A percentile compares a stretch with the other conserved stretches of the same genome.
These are phyloP conservation scores for Pseudoturritis turrita DNA, from an alignment of 345 rosid species.

Conservation along the genomic window DNA sequence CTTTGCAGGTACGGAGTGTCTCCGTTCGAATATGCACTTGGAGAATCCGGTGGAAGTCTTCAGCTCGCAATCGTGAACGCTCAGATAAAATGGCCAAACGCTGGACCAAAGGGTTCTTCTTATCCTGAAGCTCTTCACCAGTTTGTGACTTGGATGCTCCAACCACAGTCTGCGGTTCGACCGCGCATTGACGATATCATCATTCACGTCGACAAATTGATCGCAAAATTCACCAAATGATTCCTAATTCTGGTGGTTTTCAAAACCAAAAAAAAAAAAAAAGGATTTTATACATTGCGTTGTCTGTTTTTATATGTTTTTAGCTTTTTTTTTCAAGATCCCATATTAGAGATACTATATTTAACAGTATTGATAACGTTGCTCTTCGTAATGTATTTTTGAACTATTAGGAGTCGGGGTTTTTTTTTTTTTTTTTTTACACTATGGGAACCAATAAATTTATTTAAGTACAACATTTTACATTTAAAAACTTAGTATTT, in stretches of 20 bases:
- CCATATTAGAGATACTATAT: conserved; percentile 9
- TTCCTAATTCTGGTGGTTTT: background rate
- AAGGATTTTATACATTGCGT: conserved; percentile 5
- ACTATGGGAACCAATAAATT: conserved; percentile 12
- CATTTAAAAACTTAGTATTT: background rate
- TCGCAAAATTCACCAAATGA: conserved; percentile 64
- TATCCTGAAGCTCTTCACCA: conserved; percentile 93
- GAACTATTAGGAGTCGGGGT: conserved; percentile 5
- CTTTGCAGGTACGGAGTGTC: conserved; percentile 75
- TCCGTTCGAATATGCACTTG: conserved; percentile 96
- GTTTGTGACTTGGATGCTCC: conserved; percentile 98
- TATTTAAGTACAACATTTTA: background rate
- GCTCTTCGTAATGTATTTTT: conserved; percentile 18
- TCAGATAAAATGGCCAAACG: conserved; percentile 90
- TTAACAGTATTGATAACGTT: background rate
- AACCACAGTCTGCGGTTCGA: conserved; percentile 82
- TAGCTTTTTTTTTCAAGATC: conserved; percentile 6
- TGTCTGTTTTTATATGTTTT: background rate
- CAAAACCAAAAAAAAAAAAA: background rate
- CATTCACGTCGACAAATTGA: conserved; percentile 91
- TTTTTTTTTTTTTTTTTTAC: background rate
- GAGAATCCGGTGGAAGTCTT: conserved; percentile 97
- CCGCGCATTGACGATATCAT: conserved; percentile 82
- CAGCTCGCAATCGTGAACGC: conserved; percentile 87
- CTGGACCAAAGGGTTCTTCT: conserved; percentile 57